Base-by-base conservation (phyloP, 495 filamentous ascomycete species). In the Talaromyces ruber region DNA sequence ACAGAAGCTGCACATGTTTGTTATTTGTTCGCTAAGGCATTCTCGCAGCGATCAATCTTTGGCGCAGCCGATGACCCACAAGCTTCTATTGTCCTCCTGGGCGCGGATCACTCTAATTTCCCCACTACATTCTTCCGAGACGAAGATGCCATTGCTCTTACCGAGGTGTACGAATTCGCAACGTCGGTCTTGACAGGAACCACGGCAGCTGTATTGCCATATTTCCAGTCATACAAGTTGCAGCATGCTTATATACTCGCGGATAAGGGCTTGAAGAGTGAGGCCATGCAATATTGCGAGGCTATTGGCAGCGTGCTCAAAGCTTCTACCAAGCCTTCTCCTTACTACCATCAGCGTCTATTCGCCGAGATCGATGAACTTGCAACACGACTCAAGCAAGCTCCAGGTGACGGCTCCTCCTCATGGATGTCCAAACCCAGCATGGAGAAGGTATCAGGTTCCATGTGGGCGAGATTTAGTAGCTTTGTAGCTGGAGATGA, bases 401-500 rank as follows among this genome's bases (percentile, higher is more conserved):
- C 92, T 3, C 89, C 91, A 24, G 89, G 86, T 63, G 91, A 94
- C 64, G 76, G 66, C 37, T 75, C 79, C 18, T 82, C 78, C 9
- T 85, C 85, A 3, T 97, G 92, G 91, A 92, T 98, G 45, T 89
- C 91, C 1, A 94, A 91, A 71, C 90, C 95, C 12, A 97, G 86
- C 73, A 93, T 97, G 82, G 92, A 94, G 70, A 96, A 92, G 69
- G 90, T 98, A 0, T 95, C 91, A 16, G 88, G 85, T 52, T 88
- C 87, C 16, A 84, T 97, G 71, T 93, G 89, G 86, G 88, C 86
- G 58, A 90, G 86, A 30, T 96, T 99, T 75, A 97, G 89, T 69
- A 96, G 89, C 62, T 98, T 98, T 66, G 90, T 99, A 57, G 88
- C 89, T 59, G 95, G 95, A 5, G 93, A 97, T 58, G 93, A 98